Base-by-base conservation (phyloP, 1,139 yeast species). In the Meyerozyma guilliermondii region DNA sequence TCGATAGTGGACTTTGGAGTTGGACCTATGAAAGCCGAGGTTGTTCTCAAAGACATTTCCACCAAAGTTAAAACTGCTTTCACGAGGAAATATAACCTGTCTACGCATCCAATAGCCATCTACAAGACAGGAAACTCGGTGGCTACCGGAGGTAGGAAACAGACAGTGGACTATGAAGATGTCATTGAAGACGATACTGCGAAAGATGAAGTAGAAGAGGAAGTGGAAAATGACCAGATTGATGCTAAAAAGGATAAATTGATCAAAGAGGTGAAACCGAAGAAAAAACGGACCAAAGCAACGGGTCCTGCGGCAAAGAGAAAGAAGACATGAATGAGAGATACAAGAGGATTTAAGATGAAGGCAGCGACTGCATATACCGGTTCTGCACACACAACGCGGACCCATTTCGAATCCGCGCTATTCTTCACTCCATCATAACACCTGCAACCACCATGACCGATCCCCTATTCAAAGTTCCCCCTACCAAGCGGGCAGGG, bases 101-200 rank as follows among this genome's bases (percentile, higher is more conserved):
- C 63, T 38, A 68, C 80, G 8, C 98, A 92, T 64, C 98, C 98
- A 1, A 80, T 87, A 3, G 89, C 96, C 3, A 88, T 87, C 46
- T 85, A 85, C 71, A 79, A 76, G 53, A 80, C 85, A 1, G 85
- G 85, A 8, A 77, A 76, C 49, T 73, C 81, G 5, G 71, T 76
- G 14, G 62, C 71, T 18, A 52, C 56, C 49, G 62, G 71, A 1
- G 53, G 58, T 11, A 61, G 62, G 39, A 70, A 70, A 43, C 69
- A 70, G 27, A 66, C 64, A 39, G 83, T 75, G 13, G 79, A 74
- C 46, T 80, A 66, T 44, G 82, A 76, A 35, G 92, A 81, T 48
- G 83, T 78, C 17, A 81, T 80, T 39, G 83, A 76, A 37, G 84
- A 79, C 39, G 86, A 77, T 40, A 81, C 80, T 28, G 58, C 50